These are phyloP conservation scores for Neonectria faginata DNA, from an alignment of 2,329 filamentous ascomycete species.

Conservation along the genomic window DNA sequence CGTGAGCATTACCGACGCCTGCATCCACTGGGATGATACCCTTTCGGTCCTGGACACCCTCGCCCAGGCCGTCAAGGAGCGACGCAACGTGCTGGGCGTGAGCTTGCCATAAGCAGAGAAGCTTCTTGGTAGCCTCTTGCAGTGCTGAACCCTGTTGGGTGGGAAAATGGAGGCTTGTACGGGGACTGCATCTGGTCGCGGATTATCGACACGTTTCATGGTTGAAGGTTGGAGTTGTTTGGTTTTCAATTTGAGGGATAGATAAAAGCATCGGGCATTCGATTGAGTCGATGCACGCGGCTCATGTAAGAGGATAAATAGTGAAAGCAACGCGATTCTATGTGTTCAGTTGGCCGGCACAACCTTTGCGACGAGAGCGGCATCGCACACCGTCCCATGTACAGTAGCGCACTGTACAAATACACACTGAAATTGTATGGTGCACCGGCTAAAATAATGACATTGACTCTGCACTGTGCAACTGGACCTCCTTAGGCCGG, in stretches of 20 bases:
- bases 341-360: not conserved
- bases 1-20: slow-evolving; percentile 97
- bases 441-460: not conserved
- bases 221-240: slow-evolving; percentile 41
- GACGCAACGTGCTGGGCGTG: slow-evolving; percentile 45
- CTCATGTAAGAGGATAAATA: slow-evolving; percentile 16
- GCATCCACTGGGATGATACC: slow-evolving; percentile 94
- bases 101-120: slow-evolving; percentile 37
- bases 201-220: slow-evolving; percentile 32
- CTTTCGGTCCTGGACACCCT: slow-evolving; percentile 80
- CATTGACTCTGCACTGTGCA: slow-evolving; percentile 38
- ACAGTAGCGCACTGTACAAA: slow-evolving; percentile 33
- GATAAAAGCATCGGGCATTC: slow-evolving; percentile 36
- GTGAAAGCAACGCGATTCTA: slow-evolving; percentile 5
- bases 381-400: slow-evolving; percentile 36
- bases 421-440: not conserved
- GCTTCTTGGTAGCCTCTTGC: not conserved
- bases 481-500: slow-evolving; percentile 35
- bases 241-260: slow-evolving; percentile 41
- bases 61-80: slow-evolving; percentile 81
- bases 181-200: slow-evolving; percentile 28
- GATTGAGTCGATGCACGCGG: slow-evolving; percentile 23
- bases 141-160: slow-evolving; percentile 4
- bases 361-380: slow-evolving; percentile 22
- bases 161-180: slow-evolving; percentile 10